phyloP scores from a whole-genome alignment of 2,329 filamentous ascomycete genomes.

The Colletotrichum echinochloae region DNA sequence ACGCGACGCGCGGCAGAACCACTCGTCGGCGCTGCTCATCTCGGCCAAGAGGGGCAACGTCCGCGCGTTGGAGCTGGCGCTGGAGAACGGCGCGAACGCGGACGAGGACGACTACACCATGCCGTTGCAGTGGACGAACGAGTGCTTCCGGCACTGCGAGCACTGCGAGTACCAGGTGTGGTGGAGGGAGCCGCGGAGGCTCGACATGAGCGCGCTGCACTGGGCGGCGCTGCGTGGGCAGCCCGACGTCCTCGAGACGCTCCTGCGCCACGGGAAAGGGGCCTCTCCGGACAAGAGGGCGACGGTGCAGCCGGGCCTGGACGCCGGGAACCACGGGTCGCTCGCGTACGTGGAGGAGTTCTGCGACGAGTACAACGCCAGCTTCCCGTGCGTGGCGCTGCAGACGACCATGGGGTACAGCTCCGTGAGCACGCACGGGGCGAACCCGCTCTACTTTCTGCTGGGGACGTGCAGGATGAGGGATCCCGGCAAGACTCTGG shows the following conservation, averaged over 20 bases:
- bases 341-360: slow-evolving; percentile 30
- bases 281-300: slow-evolving; percentile 22
- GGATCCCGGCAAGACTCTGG: not conserved
- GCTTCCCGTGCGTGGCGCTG: slow-evolving; percentile 32
- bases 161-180: slow-evolving; percentile 39
- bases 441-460: slow-evolving; percentile 35
- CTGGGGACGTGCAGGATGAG: slow-evolving; percentile 25
- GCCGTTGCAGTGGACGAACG: slow-evolving; percentile 39
- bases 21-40: slow-evolving; percentile 33
- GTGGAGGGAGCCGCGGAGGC: slow-evolving; percentile 34
- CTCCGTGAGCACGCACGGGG: slow-evolving; percentile 14
- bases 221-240: slow-evolving; percentile 34
- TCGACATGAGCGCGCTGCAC: slow-evolving; percentile 35
- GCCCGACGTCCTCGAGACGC: not conserved
- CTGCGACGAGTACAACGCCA: slow-evolving; percentile 37
- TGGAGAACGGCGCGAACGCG: slow-evolving; percentile 50
- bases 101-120: slow-evolving; percentile 47
- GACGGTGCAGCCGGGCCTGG: slow-evolving; percentile 21
- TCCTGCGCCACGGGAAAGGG: not conserved
- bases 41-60: slow-evolving; percentile 30
- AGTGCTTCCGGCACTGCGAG: slow-evolving; percentile 34
- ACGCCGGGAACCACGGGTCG: slow-evolving; percentile 30
- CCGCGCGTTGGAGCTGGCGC: slow-evolving; percentile 44
- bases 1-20: slow-evolving; percentile 27
- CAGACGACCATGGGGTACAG: slow-evolving; percentile 20